Evolutionary conservation across 495 filamentous ascomycete species (phyloP).

Genomic region (Xylaria venustula): DNA sequence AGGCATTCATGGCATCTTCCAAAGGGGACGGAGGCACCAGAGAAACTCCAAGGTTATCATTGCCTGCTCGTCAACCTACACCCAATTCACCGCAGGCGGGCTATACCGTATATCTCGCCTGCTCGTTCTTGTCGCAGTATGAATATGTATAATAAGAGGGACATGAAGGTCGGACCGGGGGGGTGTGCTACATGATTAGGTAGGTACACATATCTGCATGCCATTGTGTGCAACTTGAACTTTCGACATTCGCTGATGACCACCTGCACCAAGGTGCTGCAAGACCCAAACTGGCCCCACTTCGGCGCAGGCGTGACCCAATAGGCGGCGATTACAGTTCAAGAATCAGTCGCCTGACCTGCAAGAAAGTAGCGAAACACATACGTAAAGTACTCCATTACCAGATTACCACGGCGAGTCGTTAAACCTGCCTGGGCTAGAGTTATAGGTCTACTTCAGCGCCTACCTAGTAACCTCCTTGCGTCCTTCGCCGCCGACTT

Average conservation of each 20-base stretch:
- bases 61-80: too few species aligned
- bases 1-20: too few species aligned
- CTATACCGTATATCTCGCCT: too few species aligned
- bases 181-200: neutral
- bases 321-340: constrained; percentile 1
- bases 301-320: constrained; percentile 11
- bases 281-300: constrained; percentile 8
- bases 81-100: too few species aligned
- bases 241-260: constrained; percentile 6
- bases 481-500: neutral
- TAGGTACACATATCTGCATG: constrained; percentile 10
- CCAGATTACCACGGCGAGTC: neutral
- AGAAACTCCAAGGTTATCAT: too few species aligned
- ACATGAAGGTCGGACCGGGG: too few species aligned
- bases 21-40: too few species aligned
- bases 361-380: constrained; percentile 14
- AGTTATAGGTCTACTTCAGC: neutral
- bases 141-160: too few species aligned
- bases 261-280: constrained; percentile 14
- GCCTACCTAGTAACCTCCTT: neutral
- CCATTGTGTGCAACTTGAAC: constrained; percentile 10
- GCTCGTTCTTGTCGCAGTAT: too few species aligned
- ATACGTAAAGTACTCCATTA: constrained; percentile 10
- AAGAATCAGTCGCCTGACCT: constrained; percentile 19
- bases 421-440: neutral